Base-by-base conservation (phyloP, 352 stramenopile species). In the Peronospora destructor region DNA sequence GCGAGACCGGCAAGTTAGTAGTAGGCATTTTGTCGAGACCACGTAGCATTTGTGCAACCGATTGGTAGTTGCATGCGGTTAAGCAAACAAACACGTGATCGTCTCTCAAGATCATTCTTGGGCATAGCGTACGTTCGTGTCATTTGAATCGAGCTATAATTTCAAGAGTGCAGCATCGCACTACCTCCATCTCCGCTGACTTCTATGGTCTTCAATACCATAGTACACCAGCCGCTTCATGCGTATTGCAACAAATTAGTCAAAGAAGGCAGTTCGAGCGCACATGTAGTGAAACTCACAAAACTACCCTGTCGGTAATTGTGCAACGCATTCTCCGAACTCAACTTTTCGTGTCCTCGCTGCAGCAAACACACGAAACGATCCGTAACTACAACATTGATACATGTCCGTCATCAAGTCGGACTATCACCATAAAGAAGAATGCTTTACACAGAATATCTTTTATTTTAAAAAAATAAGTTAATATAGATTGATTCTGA, bases 21-120 rank as follows among this genome's bases (percentile, higher is more conserved):
- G 52, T 66, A 56, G 66, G 53, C 56, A 25, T 57, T 64, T 66
- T 67, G 61, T 71, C 45, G 49, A 64, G 58, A 64, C 32, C 53
- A 64, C 47, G 41, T 51, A 52, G 52, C 56, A 23, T 41, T 58
- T 13, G 43, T 59, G 62, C 53, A 71, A 53, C 53, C 62, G 42
- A 59, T 52, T 61, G 62, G 62, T 61, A 71, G 57, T 71, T 71
- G 62, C 53, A 67, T 42, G 40, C 53, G 54, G 21, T 49, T 59
- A 64, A 56, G 14, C 28, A 32, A 32, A 32, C 28, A 32, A 32
- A 32, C 28, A 32, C 28, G 28, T 32, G 8, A 32, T 32, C 10
- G 28, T 32, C 28, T 26, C 23, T 23, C 16, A 45, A 34, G 11
- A n/a, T 4, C 19, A 35, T 29, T 42, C 9, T n/a, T 36, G 23